Base-by-base conservation (phyloP, 805 yeast species). In the Candida jianshihensis region DNA sequence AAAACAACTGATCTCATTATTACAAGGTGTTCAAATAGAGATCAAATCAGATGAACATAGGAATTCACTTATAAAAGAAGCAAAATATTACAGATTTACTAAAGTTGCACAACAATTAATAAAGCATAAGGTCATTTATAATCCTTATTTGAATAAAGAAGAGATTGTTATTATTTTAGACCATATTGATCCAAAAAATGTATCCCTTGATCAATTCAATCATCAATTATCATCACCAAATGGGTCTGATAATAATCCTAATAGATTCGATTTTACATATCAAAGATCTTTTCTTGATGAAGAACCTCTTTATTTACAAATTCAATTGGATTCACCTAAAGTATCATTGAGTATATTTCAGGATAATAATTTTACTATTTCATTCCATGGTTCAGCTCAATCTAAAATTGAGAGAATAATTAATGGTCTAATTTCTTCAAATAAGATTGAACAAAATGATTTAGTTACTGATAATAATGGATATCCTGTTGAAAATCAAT, bases 61-160 rank as follows among this genome's bases (percentile, higher is more conserved):
- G 29, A 54, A 60, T 9, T 56, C 72, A 13, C 61, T 88, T 39
- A 56, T 81, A 8, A 66, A 66, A 35, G 97, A 88, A 52, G 83
- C 94, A 44, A 67, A 72, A 31, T 88, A 82, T 59, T 88, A 85
- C 56, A 66, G 90, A 32, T 81, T 88, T 47, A 61, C 74, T 32
- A 87, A 78, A 26, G 62, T 88, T 26, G 94, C 83, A 53, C 95
- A 87, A 59, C 59, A 68, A 41, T 53, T 88, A 18, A 57, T 82
- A n/a, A 70, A 71, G 33, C 73, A 70, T 47, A 56, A 56, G 19
- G 64, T 81, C 11, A 41, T 60, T 2, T 54, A 56, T 32, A 81
- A 83, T 46, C 81, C 85, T 1, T 66, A 73, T 43, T 51, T 66
- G 0, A 47, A 53, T 3, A 42, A 47, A 2, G 76, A 77, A 44